These are phyloP conservation scores for Suhomyces maxii DNA, from an alignment of 1,139 yeast genomes.

Conservation along the genomic window DNA sequence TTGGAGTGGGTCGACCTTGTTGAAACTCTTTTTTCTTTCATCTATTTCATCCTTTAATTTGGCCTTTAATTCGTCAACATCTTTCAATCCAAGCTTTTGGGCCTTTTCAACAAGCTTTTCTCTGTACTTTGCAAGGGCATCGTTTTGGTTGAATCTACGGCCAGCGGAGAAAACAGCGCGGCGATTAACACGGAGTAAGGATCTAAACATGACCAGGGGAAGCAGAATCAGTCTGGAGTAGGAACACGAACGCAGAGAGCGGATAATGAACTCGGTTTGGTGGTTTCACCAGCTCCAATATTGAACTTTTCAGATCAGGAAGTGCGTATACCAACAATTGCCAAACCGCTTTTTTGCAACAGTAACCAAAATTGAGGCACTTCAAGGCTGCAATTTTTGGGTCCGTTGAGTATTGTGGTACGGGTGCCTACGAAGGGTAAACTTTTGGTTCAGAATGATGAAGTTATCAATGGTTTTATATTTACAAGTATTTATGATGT, in stretches of 20 bases:
- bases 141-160: constrained; percentile 5
- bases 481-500: too few relatives aligned
- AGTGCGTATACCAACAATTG: constrained; percentile 1
- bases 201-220: constrained; percentile 3
- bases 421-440: too few relatives aligned
- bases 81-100: constrained; percentile 34
- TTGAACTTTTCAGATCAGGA: constrained; percentile 5
- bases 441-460: too few relatives aligned
- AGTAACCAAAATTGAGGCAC: too few relatives aligned
- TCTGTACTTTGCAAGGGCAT: constrained; percentile 21
- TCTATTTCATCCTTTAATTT: constrained; percentile 64
- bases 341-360: too few relatives aligned
- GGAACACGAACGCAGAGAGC: too few relatives aligned
- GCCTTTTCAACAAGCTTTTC: constrained; percentile 40
- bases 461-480: too few relatives aligned
- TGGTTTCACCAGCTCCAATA: too few relatives aligned
- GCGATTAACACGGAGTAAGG: constrained; percentile 3
- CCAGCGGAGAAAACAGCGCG: not conserved
- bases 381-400: too few relatives aligned
- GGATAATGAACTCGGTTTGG: too few relatives aligned
- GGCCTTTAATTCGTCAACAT: constrained; percentile 62
- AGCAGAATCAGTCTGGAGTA: not conserved
- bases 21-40: constrained; percentile 53
- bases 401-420: too few relatives aligned
- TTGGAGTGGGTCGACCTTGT: constrained; percentile 66